Evolutionary conservation across 495 filamentous ascomycete species (phyloP), one percentile per base, ranked within the genome.

Genomic region (Hypoxylon lienhwacheense): DNA sequence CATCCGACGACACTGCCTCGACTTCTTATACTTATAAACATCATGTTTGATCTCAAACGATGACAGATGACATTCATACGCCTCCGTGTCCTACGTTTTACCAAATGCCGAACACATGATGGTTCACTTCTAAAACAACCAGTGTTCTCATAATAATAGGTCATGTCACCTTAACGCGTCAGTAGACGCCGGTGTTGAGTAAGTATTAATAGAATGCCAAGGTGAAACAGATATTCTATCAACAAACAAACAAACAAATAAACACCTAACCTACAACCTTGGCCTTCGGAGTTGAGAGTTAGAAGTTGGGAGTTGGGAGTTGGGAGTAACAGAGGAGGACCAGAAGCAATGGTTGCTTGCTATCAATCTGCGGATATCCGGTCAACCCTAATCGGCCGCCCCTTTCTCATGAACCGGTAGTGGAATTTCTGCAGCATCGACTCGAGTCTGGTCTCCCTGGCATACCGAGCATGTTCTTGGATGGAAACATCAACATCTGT

Each of bases 361-460:
- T n/a, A n/a, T n/a, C 35, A 24, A 43, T 51, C 49, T 58, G 59
- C 59, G 53, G 59, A 58, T 61, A 52, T 53, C 58, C 58, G 58
- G 15, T 19, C 52, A 56, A 56, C 52, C 36, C 58, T 56, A 61
- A 47, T 12, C 22, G 11, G 42, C 28, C 1, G 4, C 43, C 14
- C 14, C 22, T 4, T 19, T 35, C 28, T 36, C 29, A 29, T 50
- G 28, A 44, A 43, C n/a, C n/a, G n/a, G n/a, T n/a, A n/a, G n/a
- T 44, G 29, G 43, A 40, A 46, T 26, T 41, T 33, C 22, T 44
- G 42, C 41, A 48, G 53, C 42, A 47, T 56, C 43, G 44, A 37
- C 35, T 45, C 22, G 34, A 51, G 33, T 36, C 35, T 33, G 12
- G 47, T 33, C 34, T 50, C 25, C 21, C 45, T n/a, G n/a, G n/a